phyloP scores from a whole-genome alignment of 345 rosid genomes.

The Sapria himalayana region DNA sequence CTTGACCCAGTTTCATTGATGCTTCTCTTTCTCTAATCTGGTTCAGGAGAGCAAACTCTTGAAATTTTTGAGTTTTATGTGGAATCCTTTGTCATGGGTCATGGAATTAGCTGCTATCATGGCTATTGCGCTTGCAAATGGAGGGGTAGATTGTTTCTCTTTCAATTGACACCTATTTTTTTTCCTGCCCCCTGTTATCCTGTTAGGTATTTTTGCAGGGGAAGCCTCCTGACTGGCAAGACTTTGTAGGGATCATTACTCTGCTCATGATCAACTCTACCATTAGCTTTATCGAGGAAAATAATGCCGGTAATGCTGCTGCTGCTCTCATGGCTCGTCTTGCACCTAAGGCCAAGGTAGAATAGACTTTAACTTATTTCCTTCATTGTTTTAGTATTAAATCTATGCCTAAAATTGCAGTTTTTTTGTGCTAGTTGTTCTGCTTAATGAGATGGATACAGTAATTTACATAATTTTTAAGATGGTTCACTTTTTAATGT shows the following conservation, averaged over 20 bases:
- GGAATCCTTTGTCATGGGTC: constrained; percentile 99
- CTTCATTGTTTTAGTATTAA: neutral
- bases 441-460: neutral
- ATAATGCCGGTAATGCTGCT: constrained; percentile 93
- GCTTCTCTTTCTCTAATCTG: neutral
- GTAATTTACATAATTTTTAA: neutral
- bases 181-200: constrained; percentile 1
- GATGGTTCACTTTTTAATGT: constrained; percentile 2
- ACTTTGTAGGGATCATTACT: constrained; percentile 80
- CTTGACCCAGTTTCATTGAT: neutral
- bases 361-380: constrained; percentile 1
- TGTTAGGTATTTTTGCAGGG: constrained; percentile 21
- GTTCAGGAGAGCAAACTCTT: constrained; percentile 75
- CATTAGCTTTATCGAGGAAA: constrained; percentile 93
- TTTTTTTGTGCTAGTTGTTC: neutral
- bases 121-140: constrained; percentile 99
- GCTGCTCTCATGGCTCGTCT: constrained; percentile 98
- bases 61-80: constrained; percentile 89
- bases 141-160: constrained; percentile 51
- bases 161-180: neutral
- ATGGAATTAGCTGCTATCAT: constrained; percentile 99
- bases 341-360: constrained; percentile 91
- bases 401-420: neutral
- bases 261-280: constrained; percentile 81
- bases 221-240: constrained; percentile 99